A percentile compares a stretch with the other conserved stretches of the same genome.
phyloP scores from a whole-genome alignment of 257 asterid species.

The Fraxinus quadrangulata region DNA sequence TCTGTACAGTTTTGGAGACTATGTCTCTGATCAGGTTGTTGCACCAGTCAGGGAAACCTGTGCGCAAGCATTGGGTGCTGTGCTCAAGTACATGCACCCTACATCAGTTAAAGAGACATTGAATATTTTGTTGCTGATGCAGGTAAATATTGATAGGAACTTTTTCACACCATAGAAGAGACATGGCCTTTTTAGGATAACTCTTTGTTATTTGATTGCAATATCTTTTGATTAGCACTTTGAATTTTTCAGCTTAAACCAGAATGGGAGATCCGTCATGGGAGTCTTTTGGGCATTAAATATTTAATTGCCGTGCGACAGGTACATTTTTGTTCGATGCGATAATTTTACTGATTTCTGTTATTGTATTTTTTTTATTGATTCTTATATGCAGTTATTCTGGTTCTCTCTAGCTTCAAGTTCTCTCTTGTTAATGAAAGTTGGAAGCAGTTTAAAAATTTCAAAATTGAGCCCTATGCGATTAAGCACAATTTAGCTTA shows the following conservation, averaged over 20 bases:
- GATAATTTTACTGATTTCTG: neutral
- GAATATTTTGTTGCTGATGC: slow-evolving; percentile 87
- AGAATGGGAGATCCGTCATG: slow-evolving; percentile 99
- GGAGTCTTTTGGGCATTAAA: slow-evolving; percentile 96
- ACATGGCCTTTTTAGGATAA: slow-evolving; percentile 2
- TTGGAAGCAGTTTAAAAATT: neutral
- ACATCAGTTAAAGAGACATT: slow-evolving; percentile 72
- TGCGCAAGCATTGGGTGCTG: slow-evolving; percentile 99
- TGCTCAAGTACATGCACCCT: slow-evolving; percentile 94
- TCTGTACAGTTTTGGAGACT: slow-evolving; percentile 86
- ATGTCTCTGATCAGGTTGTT: slow-evolving; percentile 98
- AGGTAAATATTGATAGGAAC: slow-evolving; percentile 58
- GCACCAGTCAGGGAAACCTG: slow-evolving; percentile 99
- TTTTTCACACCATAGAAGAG: slow-evolving; percentile 12
- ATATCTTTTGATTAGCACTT: slow-evolving; percentile 51
- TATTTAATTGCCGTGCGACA: slow-evolving; percentile 97
- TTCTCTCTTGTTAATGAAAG: neutral
- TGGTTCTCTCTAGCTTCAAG: slow-evolving; percentile 2
- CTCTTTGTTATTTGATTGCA: slow-evolving; percentile 19
- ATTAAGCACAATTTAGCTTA: slow-evolving; percentile 4
- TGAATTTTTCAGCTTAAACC: slow-evolving; percentile 91
- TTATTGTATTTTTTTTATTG: slow-evolving; percentile 9
- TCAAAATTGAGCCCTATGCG: neutral
- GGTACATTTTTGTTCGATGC: slow-evolving; percentile 44
- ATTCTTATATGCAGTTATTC: slow-evolving; percentile 18